phyloP scores from a whole-genome alignment of 352 stramenopile species.

The Phytophthora brassicae region DNA sequence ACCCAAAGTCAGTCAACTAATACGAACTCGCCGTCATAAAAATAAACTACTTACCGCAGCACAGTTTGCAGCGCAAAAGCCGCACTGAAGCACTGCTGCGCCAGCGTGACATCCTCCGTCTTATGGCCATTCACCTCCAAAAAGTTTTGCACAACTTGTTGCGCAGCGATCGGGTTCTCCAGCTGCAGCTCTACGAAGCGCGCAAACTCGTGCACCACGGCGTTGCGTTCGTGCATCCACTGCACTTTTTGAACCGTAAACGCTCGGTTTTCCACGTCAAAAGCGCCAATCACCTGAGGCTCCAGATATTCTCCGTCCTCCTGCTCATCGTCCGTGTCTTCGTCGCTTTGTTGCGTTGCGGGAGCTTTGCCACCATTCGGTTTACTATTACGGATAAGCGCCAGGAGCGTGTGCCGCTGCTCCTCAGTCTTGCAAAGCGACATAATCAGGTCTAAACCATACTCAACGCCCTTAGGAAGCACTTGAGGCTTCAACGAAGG shows the following conservation, averaged over 20 bases:
- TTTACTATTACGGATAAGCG: slow-evolving; percentile 44
- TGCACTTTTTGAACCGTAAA: slow-evolving; percentile 64
- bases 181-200: slow-evolving; percentile 79
- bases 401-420: slow-evolving; percentile 55
- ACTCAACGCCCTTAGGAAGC: slow-evolving; percentile 57
- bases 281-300: slow-evolving; percentile 53
- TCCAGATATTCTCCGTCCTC: slow-evolving; percentile 31
- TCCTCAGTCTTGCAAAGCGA: slow-evolving; percentile 61
- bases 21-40: neutral
- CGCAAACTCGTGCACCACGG: slow-evolving; percentile 67
- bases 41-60: slow-evolving; percentile 41
- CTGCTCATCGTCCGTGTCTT: slow-evolving; percentile 38
- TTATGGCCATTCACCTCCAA: slow-evolving; percentile 60
- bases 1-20: neutral
- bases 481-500: slow-evolving; percentile 63
- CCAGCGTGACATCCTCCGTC: slow-evolving; percentile 32
- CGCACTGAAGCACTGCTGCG: slow-evolving; percentile 77
- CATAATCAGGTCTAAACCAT: slow-evolving; percentile 67
- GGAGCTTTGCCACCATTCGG: slow-evolving; percentile 23
- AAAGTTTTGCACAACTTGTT: slow-evolving; percentile 53
- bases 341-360: slow-evolving; percentile 44
- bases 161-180: slow-evolving; percentile 42
- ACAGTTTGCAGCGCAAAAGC: slow-evolving; percentile 79
- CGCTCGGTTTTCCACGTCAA: slow-evolving; percentile 60
- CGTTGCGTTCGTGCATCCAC: slow-evolving; percentile 66